These are phyloP conservation scores for Hygrophorus pudorinus DNA, from an alignment of 768 basidiomycete species.

Conservation along the genomic window DNA sequence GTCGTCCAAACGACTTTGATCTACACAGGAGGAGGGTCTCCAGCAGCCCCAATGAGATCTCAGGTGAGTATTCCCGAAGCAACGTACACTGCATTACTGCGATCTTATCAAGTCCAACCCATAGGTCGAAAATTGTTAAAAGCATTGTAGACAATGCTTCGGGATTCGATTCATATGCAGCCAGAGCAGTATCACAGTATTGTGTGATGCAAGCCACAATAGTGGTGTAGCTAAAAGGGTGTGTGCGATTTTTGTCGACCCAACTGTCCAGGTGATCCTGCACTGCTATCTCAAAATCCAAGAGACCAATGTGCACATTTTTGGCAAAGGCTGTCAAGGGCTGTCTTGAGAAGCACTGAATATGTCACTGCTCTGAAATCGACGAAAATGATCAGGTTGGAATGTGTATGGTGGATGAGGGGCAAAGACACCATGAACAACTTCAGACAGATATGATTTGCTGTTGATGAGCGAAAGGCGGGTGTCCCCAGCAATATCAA, in stretches of 20 bases:
- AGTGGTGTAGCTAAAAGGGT: constrained; percentile 10
- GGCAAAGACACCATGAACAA: constrained; percentile 4
- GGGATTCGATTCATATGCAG: constrained; percentile 23
- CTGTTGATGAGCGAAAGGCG: constrained; percentile 22
- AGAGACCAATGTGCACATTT: too few species aligned
- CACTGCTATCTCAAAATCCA: constrained; percentile 28
- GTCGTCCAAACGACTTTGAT: constrained; percentile 17
- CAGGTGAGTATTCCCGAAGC: constrained; percentile 34
- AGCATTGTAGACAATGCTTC: constrained; percentile 34
- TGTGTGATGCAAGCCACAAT: constrained; percentile 18
- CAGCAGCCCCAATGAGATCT: constrained; percentile 27
- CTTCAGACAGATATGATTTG: constrained; percentile 16
- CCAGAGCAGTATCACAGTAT: constrained; percentile 18
- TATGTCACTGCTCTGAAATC: constrained; percentile 6
- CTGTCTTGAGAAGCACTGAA: constrained; percentile 5
- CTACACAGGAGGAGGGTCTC: constrained; percentile 31
- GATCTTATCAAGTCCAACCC: constrained; percentile 35
- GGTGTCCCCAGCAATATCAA: constrained; percentile 21
- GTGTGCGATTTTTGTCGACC: constrained; percentile 14
- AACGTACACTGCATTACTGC: constrained; percentile 25
- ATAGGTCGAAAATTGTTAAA: constrained; percentile 35
- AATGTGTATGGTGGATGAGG: constrained; percentile 8
- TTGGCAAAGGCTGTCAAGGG: constrained; percentile 14
- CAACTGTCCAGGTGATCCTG: constrained; percentile 21
- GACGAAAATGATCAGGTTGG: constrained; percentile 11